A percentile compares a stretch with the other conserved stretches of the same genome.
phyloP scores from a whole-genome alignment of 2,329 filamentous ascomycete genomes.

The Penicillium vulpinum region DNA sequence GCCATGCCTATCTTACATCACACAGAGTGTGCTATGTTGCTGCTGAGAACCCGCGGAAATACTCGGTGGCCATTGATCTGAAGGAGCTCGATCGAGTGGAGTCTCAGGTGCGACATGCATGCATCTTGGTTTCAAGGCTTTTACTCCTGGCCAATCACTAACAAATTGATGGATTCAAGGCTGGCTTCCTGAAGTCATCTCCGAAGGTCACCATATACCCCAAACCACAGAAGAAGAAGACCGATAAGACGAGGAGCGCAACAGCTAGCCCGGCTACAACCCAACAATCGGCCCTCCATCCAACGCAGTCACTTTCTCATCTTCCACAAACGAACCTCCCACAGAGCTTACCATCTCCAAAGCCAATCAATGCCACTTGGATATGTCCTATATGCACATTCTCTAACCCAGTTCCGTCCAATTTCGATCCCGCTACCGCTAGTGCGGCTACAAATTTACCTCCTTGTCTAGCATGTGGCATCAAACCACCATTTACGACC shows the following conservation, averaged over 20 bases:
- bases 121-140: constrained; percentile 12
- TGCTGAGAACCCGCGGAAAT: constrained; percentile 77
- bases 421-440: constrained; percentile 83
- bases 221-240: constrained; percentile 70
- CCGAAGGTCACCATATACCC: constrained; percentile 87
- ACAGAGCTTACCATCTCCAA: constrained; percentile 37
- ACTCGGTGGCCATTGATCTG: constrained; percentile 81
- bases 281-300: constrained; percentile 36
- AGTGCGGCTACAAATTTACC: constrained; percentile 77
- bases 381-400: constrained; percentile 95
- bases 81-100: constrained; percentile 90
- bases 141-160: background rate
- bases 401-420: constrained; percentile 87
- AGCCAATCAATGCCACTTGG: constrained; percentile 70
- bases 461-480: constrained; percentile 88
- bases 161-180: constrained; percentile 48
- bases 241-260: constrained; percentile 54
- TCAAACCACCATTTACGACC: constrained; percentile 80
- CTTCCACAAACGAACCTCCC: constrained; percentile 33
- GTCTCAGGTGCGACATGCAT: constrained; percentile 65
- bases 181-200: constrained; percentile 91
- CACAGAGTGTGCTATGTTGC: constrained; percentile 96
- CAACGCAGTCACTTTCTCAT: constrained; percentile 32
- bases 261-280: constrained; percentile 39
- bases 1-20: constrained; percentile 93